A percentile compares a stretch with the other conserved stretches of the same genome.
Conservation (phyloP, 1,284 basidiomycete genomes). For the Stereum hirsutum region DNA sequence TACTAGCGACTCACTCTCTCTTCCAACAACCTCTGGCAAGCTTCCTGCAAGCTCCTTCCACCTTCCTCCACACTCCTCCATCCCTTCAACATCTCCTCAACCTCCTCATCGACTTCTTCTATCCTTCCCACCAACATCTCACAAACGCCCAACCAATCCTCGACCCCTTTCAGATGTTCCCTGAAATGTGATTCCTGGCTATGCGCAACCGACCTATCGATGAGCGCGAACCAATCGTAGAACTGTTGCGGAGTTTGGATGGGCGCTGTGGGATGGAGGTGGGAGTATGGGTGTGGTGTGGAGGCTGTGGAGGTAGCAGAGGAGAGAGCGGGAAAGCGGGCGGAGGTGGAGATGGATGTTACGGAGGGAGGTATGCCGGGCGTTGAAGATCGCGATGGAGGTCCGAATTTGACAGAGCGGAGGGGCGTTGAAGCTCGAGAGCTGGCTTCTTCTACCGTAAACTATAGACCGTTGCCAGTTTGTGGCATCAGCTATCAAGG, state of each 20-base stretch:
- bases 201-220: constrained; percentile 82
- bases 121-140: constrained; percentile 62
- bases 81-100: constrained; percentile 74
- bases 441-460: constrained; percentile 4
- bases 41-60: constrained; percentile 60
- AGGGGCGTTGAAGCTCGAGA: constrained; percentile 7
- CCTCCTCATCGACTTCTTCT: constrained; percentile 60
- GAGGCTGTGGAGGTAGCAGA: constrained; percentile 24
- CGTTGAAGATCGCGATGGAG: constrained; percentile 33
- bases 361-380: constrained; percentile 19
- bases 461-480: constrained; percentile 1
- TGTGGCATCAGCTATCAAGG: not conserved
- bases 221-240: constrained; percentile 87
- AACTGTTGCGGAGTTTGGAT: constrained; percentile 88
- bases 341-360: constrained; percentile 5
- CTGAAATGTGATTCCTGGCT: constrained; percentile 88
- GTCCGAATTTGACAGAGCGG: constrained; percentile 22
- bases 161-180: constrained; percentile 68
- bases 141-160: constrained; percentile 68
- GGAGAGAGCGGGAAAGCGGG: constrained; percentile 22
- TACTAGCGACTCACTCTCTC: constrained; percentile 55
- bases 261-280: constrained; percentile 50
- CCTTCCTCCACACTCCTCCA: constrained; percentile 85
- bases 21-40: constrained; percentile 81
- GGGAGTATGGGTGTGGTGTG: constrained; percentile 21